These are phyloP conservation scores for Fusarium nisikadoi DNA, from an alignment of 2,329 filamentous ascomycete species.

Conservation along the genomic window DNA sequence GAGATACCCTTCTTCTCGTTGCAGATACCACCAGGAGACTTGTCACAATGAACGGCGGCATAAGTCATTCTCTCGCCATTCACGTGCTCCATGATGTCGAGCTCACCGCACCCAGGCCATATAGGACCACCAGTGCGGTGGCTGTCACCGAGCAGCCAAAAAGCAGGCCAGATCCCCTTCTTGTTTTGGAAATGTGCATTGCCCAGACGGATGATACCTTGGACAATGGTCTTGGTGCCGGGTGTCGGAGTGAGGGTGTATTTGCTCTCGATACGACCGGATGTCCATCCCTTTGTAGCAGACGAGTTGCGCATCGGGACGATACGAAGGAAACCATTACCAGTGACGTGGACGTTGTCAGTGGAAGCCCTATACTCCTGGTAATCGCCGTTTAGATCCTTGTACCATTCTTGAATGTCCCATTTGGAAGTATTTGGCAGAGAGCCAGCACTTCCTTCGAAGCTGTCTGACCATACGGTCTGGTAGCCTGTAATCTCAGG, in stretches of 20 bases:
- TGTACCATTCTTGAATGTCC: constrained; percentile 48
- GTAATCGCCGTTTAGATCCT: constrained; percentile 3
- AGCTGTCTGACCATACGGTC: constrained; percentile 57
- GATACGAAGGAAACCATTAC: constrained; percentile 59
- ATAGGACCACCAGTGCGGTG: constrained; percentile 32
- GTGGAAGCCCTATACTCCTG: constrained; percentile 44
- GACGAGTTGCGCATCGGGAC: constrained; percentile 54
- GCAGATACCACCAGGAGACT: constrained; percentile 55
- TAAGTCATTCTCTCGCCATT: constrained; percentile 9
- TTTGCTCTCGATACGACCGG: constrained; percentile 60
- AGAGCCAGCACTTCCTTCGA: constrained; percentile 52
- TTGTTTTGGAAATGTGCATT: constrained; percentile 44
- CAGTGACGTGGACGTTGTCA: constrained; percentile 59
- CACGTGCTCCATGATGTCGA: constrained; percentile 38
- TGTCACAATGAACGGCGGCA: constrained; percentile 36
- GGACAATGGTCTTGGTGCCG: constrained; percentile 53
- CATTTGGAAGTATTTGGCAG: constrained; percentile 53
- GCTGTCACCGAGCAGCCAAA: constrained; percentile 40
- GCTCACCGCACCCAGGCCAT: constrained; percentile 39
- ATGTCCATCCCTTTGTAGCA: constrained; percentile 56
- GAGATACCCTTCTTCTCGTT: constrained; percentile 55
- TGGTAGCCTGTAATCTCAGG: constrained; percentile 51
- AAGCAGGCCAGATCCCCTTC: constrained; percentile 53
- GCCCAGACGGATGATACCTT: constrained; percentile 54
- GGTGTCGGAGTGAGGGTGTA: constrained; percentile 57